Conservation (phyloP, 1,284 basidiomycete genomes). For the Rhodotorula sp. region DNA sequence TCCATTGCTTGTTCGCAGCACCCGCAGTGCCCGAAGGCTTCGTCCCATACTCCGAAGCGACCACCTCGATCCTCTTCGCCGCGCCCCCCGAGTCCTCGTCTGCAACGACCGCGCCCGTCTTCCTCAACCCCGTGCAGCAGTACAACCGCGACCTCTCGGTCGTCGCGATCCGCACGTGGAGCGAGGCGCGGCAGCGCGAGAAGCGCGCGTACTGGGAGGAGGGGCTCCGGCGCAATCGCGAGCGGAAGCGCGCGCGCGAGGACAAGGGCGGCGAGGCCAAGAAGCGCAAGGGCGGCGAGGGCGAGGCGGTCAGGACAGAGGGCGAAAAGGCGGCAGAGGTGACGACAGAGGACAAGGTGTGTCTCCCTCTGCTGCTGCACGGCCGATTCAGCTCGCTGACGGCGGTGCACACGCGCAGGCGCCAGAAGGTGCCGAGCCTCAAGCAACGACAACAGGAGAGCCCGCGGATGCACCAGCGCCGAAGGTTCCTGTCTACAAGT, state of each 20-base stretch:
- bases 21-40: conserved; percentile 24
- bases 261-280: conserved; percentile 24
- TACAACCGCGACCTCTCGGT: conserved; percentile 95
- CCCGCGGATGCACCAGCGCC: conserved; percentile 10
- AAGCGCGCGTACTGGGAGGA: conserved; percentile 66
- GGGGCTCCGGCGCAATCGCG: conserved; percentile 47
- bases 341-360: background rate
- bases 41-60: conserved; percentile 35
- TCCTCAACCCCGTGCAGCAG: conserved; percentile 97
- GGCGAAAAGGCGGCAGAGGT: conserved; percentile 1
- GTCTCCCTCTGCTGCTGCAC: background rate
- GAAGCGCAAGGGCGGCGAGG: conserved; percentile 37
- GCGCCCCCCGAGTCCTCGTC: background rate
- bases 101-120: conserved; percentile 53
- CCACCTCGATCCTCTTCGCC: conserved; percentile 41
- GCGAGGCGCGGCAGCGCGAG: conserved; percentile 67
- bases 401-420: too few relatives aligned
- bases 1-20: background rate
- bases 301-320: conserved; percentile 23
- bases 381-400: background rate
- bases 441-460: background rate
- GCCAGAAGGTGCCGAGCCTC: too few relatives aligned
- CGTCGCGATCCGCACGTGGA: conserved; percentile 83
- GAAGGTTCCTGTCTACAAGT: conserved; percentile 58
- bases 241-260: conserved; percentile 43